Conservation (phyloP, 177 flowering plant species). For the Vitis hybrid region DNA sequence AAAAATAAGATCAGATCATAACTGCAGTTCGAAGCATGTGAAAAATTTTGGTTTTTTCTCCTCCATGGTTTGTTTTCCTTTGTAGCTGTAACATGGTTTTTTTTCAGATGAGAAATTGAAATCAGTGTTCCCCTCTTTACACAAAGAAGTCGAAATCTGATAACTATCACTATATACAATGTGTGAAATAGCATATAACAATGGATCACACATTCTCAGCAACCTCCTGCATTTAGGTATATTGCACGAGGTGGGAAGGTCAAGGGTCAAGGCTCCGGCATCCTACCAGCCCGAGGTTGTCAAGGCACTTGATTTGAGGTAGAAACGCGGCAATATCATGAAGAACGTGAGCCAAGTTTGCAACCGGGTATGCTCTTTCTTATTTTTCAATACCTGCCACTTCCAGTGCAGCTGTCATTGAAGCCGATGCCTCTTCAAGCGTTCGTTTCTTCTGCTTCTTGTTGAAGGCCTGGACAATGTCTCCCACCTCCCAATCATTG, state of each 20-base stretch:
- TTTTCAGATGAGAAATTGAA: not conserved
- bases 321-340: not conserved
- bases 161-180: constrained; percentile 27
- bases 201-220: constrained; percentile 10
- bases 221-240: constrained; percentile 2
- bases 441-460: constrained; percentile 75
- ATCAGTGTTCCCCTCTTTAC: constrained; percentile 27
- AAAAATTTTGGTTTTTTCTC: not conserved
- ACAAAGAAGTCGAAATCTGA: constrained; percentile 13
- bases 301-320: not conserved
- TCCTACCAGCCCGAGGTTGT: not conserved
- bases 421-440: constrained; percentile 95
- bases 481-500: constrained; percentile 76
- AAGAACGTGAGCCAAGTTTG: not conserved
- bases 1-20: no score
- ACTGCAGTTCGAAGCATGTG: no score
- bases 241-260: not conserved
- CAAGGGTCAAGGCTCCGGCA: not conserved
- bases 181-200: constrained; percentile 7
- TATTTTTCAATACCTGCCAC: constrained; percentile 40
- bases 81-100: constrained; percentile 16
- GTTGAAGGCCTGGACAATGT: constrained; percentile 69
- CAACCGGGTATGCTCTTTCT: constrained; percentile 5
- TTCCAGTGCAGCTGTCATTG: constrained; percentile 77
- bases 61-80: not conserved